Percentiles rank a stretch among this genome's conserved stretches.
Evolutionary conservation across 805 yeast species (phyloP).

Genomic region (Teunomyces panamensis): DNA sequence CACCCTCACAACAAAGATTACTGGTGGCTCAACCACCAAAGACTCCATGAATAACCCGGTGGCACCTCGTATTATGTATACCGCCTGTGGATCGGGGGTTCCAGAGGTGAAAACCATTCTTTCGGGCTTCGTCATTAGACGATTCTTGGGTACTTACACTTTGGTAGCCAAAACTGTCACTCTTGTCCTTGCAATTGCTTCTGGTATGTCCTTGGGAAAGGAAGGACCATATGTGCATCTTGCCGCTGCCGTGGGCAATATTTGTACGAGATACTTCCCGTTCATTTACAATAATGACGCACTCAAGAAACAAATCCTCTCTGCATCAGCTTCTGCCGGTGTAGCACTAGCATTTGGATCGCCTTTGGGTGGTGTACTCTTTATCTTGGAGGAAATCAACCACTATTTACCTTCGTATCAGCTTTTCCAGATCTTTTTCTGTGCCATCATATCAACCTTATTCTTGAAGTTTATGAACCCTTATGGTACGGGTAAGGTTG

Average conservation of each 20-base stretch:
- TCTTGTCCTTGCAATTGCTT: conserved; percentile 51
- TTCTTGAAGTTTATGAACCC: conserved; percentile 54
- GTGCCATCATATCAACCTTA: conserved; percentile 53
- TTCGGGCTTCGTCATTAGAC: conserved; percentile 55
- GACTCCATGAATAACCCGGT: background rate
- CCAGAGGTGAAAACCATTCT: conserved; percentile 61
- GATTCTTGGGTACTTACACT: conserved; percentile 51
- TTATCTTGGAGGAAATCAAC: conserved; percentile 55
- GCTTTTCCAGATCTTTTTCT: conserved; percentile 51
- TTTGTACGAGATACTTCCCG: conserved; percentile 45
- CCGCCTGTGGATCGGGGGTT: conserved; percentile 60
- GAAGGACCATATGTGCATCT: conserved; percentile 64
- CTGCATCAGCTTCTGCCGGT: conserved; percentile 58
- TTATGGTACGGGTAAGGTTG: conserved; percentile 59
- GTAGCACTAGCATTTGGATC: conserved; percentile 61
- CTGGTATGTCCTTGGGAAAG: conserved; percentile 57
- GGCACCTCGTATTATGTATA: conserved; percentile 32
- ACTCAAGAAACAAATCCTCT: conserved; percentile 49
- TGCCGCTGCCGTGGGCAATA: conserved; percentile 57
- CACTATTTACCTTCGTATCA: conserved; percentile 54
- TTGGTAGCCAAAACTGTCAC: conserved; percentile 47
- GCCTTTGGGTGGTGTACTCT: conserved; percentile 58
- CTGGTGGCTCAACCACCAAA: conserved; percentile 7
- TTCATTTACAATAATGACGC: conserved; percentile 47
- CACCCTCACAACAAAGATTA: conserved; percentile 46